phyloP scores from a whole-genome alignment of 2,329 filamentous ascomycete genomes.

The Leptographium galeiforme region DNA sequence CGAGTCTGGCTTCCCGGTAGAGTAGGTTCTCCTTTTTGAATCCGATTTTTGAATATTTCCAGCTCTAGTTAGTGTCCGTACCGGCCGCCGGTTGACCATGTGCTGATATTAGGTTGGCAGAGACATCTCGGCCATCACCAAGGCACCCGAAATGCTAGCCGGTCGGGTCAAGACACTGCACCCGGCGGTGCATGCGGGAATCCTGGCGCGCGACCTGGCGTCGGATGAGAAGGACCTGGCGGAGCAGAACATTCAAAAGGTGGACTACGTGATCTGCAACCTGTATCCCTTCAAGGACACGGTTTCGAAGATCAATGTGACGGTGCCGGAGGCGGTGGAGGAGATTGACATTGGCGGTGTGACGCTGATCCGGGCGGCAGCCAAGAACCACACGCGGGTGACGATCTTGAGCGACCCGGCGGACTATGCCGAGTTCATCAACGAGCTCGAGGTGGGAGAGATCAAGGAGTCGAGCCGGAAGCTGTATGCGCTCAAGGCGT shows the following conservation, averaged over 20 bases:
- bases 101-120: slow-evolving; percentile 27
- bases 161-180: slow-evolving; percentile 76
- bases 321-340: slow-evolving; percentile 90
- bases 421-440: slow-evolving; percentile 89
- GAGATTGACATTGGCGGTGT: slow-evolving; percentile 98
- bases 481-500: slow-evolving; percentile 88
- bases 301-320: slow-evolving; percentile 91
- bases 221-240: slow-evolving; percentile 95
- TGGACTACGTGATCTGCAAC: slow-evolving; percentile 96
- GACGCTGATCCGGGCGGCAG: slow-evolving; percentile 86
- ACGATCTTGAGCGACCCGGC: slow-evolving; percentile 89
- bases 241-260: slow-evolving; percentile 88
- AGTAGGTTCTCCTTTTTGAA: slow-evolving; percentile 45
- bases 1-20: slow-evolving; percentile 88
- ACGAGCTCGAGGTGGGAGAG: slow-evolving; percentile 76
- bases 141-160: slow-evolving; percentile 91
- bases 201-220: slow-evolving; percentile 84
- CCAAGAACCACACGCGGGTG: slow-evolving; percentile 94
- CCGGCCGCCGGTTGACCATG: neutral
- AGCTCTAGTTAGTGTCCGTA: no score
- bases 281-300: slow-evolving; percentile 99
- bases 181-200: slow-evolving; percentile 80
- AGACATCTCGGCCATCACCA: slow-evolving; percentile 94
- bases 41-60: neutral
- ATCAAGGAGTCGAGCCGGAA: slow-evolving; percentile 77